Evolutionary conservation across 192 early-diverging fungal species (phyloP).

Genomic region (Backusella tarrabulga): DNA sequence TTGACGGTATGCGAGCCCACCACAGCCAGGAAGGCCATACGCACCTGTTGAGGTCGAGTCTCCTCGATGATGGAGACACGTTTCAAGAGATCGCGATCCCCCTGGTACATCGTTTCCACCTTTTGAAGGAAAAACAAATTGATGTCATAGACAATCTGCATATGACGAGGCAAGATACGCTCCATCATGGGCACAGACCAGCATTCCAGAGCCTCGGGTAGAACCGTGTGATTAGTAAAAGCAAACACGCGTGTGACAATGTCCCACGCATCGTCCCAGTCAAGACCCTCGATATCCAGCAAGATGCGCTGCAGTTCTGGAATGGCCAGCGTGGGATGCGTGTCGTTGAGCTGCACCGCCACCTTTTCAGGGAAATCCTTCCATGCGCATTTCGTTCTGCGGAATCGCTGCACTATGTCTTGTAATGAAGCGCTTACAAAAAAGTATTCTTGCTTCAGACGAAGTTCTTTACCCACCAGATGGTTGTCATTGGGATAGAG

Average conservation of each 20-base stretch:
- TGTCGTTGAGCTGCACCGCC: conserved; percentile 97
- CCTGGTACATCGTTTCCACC: conserved; percentile 83
- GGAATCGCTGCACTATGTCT: conserved; percentile 91
- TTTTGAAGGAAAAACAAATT: conserved; percentile 97
- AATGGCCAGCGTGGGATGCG: conserved; percentile 94
- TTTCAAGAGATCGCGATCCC: conserved; percentile 82
- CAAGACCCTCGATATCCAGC: conserved; percentile 87
- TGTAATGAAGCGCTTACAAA: conserved; percentile 89
- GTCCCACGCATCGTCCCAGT: conserved; percentile 95
- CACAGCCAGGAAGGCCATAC: conserved; percentile 95
- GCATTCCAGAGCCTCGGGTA: conserved; percentile 97
- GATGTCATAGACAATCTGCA: conserved; percentile 99
- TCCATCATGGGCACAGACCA: conserved; percentile 95
- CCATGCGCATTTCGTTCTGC: conserved; percentile 81
- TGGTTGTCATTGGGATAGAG: conserved; percentile 99
- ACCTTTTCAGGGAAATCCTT: conserved; percentile 89
- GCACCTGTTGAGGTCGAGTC: conserved; percentile 83
- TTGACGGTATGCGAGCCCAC: conserved; percentile 97
- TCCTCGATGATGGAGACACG: conserved; percentile 97
- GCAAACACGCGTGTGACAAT: conserved; percentile 88
- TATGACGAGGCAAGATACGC: conserved; percentile 92
- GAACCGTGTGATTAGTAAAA: conserved; percentile 98
- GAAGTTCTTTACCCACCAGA: conserved; percentile 92
- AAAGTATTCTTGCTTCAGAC: conserved; percentile 98
- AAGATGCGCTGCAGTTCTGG: conserved; percentile 93